These are phyloP conservation scores for Globisporangium spiculum DNA, from an alignment of 352 stramenopile species.

Conservation along the genomic window DNA sequence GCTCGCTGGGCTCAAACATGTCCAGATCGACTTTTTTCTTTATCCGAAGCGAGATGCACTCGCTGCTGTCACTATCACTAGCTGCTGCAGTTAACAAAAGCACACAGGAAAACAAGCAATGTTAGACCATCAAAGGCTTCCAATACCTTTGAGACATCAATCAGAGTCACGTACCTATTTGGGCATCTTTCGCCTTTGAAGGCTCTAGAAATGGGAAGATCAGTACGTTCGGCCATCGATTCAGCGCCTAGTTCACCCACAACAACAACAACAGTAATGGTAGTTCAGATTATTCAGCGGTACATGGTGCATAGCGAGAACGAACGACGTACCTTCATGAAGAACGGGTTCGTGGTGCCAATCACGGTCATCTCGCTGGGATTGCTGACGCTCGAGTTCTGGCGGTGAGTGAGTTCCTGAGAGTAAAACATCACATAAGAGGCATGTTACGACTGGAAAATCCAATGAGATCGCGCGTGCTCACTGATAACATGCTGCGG, in stretches of 20 bases:
- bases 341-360: constrained; percentile 86
- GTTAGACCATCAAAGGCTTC: neutral
- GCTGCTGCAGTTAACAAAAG: neutral
- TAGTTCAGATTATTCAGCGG: neutral
- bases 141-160: neutral
- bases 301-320: too few species aligned
- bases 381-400: constrained; percentile 48
- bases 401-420: constrained; percentile 49
- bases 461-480: neutral
- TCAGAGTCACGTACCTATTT: neutral
- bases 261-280: neutral
- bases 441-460: neutral
- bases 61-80: constrained; percentile 27
- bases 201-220: constrained; percentile 73
- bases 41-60: constrained; percentile 49
- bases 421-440: neutral
- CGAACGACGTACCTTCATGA: constrained; percentile 67
- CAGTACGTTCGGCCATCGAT: constrained; percentile 75
- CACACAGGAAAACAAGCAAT: neutral
- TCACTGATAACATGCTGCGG: neutral
- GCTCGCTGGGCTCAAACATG: constrained; percentile 29
- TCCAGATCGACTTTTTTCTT: constrained; percentile 52
- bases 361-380: constrained; percentile 58
- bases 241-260: constrained; percentile 40
- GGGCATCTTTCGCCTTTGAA: constrained; percentile 22